A percentile compares a stretch with the other conserved stretches of the same genome.
phyloP scores from a whole-genome alignment of 345 rosid genomes.

The Euphorbia tirucalli region DNA sequence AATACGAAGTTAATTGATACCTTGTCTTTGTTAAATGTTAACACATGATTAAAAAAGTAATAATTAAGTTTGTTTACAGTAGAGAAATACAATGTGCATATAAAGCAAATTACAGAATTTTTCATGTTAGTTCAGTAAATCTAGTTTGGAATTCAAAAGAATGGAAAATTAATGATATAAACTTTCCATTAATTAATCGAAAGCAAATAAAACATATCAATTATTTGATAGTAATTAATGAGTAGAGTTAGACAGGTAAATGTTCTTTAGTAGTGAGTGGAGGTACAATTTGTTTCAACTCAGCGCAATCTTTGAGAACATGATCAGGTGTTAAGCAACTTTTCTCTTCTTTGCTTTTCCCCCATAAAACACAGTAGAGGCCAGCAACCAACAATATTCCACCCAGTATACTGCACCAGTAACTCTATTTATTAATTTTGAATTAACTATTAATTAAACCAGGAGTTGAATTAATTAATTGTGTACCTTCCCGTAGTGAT shows the following conservation, averaged over 20 bases:
- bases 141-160: too few relatives aligned
- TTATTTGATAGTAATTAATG: too few relatives aligned
- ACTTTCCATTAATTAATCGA: too few relatives aligned
- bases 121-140: too few relatives aligned
- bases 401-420: conserved; percentile 55
- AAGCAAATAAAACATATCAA: not conserved
- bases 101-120: too few relatives aligned
- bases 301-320: conserved; percentile 36
- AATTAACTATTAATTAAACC: too few relatives aligned
- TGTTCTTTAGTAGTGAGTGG: conserved; percentile 20
- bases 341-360: conserved; percentile 60
- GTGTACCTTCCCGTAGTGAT: conserved; percentile 70
- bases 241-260: conserved; percentile 3
- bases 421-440: not conserved
- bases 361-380: conserved; percentile 84
- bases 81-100: too few relatives aligned
- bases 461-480: not conserved
- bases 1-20: too few relatives aligned
- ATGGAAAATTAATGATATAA: too few relatives aligned
- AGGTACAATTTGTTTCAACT: conserved; percentile 34
- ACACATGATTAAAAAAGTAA: too few relatives aligned
- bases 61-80: too few relatives aligned
- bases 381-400: conserved; percentile 68
- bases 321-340: conserved; percentile 23
- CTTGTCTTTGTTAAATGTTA: too few relatives aligned